Evolutionary conservation across 805 yeast genomes (phyloP), one percentile per base, ranked within the genome.

Genomic region (Zygosaccharomyces bailii): DNA sequence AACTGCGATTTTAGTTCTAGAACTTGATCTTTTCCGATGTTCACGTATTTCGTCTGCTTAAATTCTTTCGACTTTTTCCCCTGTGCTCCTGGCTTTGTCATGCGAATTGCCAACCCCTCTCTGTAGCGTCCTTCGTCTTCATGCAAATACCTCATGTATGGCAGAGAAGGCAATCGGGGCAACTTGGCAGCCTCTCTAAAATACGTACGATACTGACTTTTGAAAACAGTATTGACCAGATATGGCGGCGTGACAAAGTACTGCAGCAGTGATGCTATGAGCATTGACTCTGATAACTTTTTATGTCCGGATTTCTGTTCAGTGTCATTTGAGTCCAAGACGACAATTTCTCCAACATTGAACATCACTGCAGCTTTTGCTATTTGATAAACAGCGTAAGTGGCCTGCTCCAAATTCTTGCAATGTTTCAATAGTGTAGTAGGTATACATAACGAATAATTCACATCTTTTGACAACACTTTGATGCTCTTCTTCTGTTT

Each of bases 231-330:
- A 48, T 82, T 81, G 14, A 81, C 76, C 34, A 89, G 70, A 58
- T 89, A 86, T 39, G 87, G 84, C 1, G 96, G 96, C 0, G 96
- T 88, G 11, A 88, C 79, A 57, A 86, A 86, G 59, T 70, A 88
- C 59, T 87, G 95, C 45, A 89, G 67, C 31, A 89, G 69, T 1
- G 82, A 70, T 1, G 91, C 89, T 43, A 87, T 72, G 5, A 81
- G 57, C 59, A 81, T 63, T 0, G 82, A 67, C 69, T 46, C 69
- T 39, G 63, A 56, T 40, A 55, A 53, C 10, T 55, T 53, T n/a
- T 52, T 49, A 42, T 56, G 53, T 17, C 63, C 70, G 17, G 40
- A 9, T 18, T 11, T 35, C 3, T 16, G 32, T 37, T 21, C 5
- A 14, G 13, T 17, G 8, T 21, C 16, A 42, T 59, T 66, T 2